Percentiles rank a stretch among this genome's conserved stretches.
phyloP scores from a whole-genome alignment of 805 yeast species.

The Sugiyamaella qingdaonensis region DNA sequence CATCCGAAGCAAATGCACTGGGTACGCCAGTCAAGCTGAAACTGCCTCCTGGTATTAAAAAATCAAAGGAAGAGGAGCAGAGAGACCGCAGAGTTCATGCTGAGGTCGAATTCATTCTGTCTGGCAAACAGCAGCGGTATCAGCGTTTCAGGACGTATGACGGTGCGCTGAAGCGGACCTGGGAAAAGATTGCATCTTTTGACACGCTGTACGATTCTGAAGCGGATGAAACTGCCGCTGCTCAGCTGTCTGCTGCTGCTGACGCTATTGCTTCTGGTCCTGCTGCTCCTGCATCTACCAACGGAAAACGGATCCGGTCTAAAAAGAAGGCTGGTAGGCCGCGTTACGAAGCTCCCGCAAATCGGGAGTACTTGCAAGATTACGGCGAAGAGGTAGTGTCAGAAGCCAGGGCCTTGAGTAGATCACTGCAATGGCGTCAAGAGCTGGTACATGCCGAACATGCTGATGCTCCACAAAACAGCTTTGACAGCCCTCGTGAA shows the following conservation, averaged over 20 bases:
- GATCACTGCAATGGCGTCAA: constrained; percentile 26
- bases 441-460: not conserved
- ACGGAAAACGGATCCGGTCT: not conserved
- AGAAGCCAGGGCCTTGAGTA: constrained; percentile 22
- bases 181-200: constrained; percentile 27
- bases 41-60: constrained; percentile 6
- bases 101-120: constrained; percentile 25
- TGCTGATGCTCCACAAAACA: not conserved
- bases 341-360: not conserved
- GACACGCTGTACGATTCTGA: constrained; percentile 34
- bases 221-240: not conserved
- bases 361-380: constrained; percentile 14
- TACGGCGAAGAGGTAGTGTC: constrained; percentile 29
- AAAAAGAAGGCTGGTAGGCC: not conserved
- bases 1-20: not conserved
- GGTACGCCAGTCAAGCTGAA: constrained; percentile 7
- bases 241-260: not conserved
- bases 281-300: not conserved
- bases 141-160: constrained; percentile 19
- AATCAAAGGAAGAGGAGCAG: constrained; percentile 4
- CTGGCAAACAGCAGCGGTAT: constrained; percentile 22
- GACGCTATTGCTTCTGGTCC: not conserved
- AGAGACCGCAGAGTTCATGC: constrained; percentile 14
- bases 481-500: not conserved
- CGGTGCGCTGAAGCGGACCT: constrained; percentile 28